A percentile compares a stretch with the other conserved stretches of the same genome.
Conservation (phyloP, 2,329 filamentous ascomycete genomes). For the Microsporum audouinii region DNA sequence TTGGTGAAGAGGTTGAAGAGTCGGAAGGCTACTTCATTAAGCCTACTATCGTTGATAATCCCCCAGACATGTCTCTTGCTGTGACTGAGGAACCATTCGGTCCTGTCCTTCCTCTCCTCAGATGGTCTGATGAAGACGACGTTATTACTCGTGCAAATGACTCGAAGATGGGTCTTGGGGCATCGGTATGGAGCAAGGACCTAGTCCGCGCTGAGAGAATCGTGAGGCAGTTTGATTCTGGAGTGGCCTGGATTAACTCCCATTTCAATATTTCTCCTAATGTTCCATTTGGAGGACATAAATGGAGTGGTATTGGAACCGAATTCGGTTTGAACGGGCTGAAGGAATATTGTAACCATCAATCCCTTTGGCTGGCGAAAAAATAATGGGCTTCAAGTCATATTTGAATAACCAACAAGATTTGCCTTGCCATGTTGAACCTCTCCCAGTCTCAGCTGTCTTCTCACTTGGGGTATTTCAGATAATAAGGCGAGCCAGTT, state of each 20-base stretch:
- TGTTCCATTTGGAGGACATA: conserved; percentile 27
- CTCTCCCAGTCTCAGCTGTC: neutral
- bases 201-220: conserved; percentile 39
- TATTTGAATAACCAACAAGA: neutral
- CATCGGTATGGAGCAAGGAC: conserved; percentile 44
- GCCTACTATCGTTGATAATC: conserved; percentile 45
- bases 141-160: conserved; percentile 38
- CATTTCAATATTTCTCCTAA: conserved; percentile 38
- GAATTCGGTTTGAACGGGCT: conserved; percentile 23
- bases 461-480: neutral
- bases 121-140: conserved; percentile 43
- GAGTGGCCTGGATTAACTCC: conserved; percentile 46
- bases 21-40: conserved; percentile 41
- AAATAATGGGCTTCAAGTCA: neutral
- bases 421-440: neutral
- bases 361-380: conserved; percentile 8
- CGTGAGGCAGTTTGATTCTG: conserved; percentile 40
- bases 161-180: conserved; percentile 41
- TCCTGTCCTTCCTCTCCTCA: conserved; percentile 51
- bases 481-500: neutral
- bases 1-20: conserved; percentile 33
- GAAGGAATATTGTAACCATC: conserved; percentile 20
- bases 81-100: conserved; percentile 49
- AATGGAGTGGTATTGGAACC: conserved; percentile 26
- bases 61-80: conserved; percentile 41